A percentile compares a stretch with the other conserved stretches of the same genome.
Conservation (phyloP, 2,329 filamentous ascomycete species). For the Aspergillus candidus region DNA sequence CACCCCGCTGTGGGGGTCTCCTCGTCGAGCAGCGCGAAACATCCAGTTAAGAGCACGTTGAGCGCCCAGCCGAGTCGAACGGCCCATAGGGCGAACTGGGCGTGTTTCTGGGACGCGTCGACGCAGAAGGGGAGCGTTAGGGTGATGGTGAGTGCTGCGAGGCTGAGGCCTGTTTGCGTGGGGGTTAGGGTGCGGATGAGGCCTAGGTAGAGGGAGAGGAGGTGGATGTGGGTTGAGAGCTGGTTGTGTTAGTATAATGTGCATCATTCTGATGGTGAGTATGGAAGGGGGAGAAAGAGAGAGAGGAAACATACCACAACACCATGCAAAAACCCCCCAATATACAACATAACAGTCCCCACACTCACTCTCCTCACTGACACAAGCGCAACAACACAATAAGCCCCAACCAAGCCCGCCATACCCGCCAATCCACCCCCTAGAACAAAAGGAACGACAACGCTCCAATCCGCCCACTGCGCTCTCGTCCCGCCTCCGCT, state of each 20-base stretch:
- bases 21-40: conserved; percentile 32
- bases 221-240: conserved; percentile 41
- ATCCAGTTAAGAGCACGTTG: conserved; percentile 30
- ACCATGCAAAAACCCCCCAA: conserved; percentile 38
- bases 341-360: conserved; percentile 35
- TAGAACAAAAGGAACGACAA: conserved; percentile 34
- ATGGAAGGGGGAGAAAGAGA: neutral
- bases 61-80: conserved; percentile 40
- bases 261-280: neutral
- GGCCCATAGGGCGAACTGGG: conserved; percentile 31
- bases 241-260: conserved; percentile 10
- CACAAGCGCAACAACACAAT: no score
- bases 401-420: conserved; percentile 11
- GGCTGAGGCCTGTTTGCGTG: conserved; percentile 32
- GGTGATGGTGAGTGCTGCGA: conserved; percentile 30
- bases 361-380: conserved; percentile 8
- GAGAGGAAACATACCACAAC: conserved; percentile 33
- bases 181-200: conserved; percentile 30
- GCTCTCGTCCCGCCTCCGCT: conserved; percentile 40
- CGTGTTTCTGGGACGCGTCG: conserved; percentile 13
- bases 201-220: conserved; percentile 38
- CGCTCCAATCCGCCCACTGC: conserved; percentile 35
- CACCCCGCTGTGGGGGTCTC: conserved; percentile 31
- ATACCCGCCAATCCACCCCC: conserved; percentile 27
- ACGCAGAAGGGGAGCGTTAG: conserved; percentile 19